phyloP scores from a whole-genome alignment of 176 grass and related monocot genomes.

The Leersia perrieri region DNA sequence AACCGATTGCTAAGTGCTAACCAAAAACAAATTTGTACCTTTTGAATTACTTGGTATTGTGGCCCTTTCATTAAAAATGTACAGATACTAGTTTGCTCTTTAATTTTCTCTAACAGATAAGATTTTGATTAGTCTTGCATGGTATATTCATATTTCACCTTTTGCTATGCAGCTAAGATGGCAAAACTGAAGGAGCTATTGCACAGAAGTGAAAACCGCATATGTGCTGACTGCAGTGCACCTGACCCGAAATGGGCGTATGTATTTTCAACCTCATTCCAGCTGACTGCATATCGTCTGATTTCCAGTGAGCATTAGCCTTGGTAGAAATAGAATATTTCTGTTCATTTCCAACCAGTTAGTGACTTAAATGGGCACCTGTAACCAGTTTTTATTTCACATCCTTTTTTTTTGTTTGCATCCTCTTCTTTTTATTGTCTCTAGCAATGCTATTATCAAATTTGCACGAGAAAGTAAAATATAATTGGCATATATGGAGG shows the following conservation, averaged over 20 bases:
- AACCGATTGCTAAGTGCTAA: not conserved
- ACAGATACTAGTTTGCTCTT: not conserved
- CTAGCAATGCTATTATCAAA: not conserved
- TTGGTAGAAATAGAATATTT: not conserved
- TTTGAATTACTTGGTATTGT: not conserved
- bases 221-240: constrained; percentile 70
- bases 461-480: not conserved
- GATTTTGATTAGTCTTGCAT: not conserved
- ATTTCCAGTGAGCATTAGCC: not conserved
- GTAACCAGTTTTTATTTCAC: not conserved
- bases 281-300: not conserved
- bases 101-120: not conserved
- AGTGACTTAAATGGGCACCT: not conserved
- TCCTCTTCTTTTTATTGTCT: not conserved
- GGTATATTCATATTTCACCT: not conserved
- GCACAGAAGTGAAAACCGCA: constrained; percentile 59
- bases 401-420: not conserved
- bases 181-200: constrained; percentile 59
- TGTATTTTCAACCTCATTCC: constrained; percentile 33
- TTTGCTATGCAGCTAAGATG: constrained; percentile 50
- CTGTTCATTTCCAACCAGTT: not conserved
- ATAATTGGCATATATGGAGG: not conserved
- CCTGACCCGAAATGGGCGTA: constrained; percentile 91
- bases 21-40: not conserved
- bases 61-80: not conserved